Conservation (phyloP, 495 filamentous ascomycete genomes). For the Bryoglossum gracile region DNA sequence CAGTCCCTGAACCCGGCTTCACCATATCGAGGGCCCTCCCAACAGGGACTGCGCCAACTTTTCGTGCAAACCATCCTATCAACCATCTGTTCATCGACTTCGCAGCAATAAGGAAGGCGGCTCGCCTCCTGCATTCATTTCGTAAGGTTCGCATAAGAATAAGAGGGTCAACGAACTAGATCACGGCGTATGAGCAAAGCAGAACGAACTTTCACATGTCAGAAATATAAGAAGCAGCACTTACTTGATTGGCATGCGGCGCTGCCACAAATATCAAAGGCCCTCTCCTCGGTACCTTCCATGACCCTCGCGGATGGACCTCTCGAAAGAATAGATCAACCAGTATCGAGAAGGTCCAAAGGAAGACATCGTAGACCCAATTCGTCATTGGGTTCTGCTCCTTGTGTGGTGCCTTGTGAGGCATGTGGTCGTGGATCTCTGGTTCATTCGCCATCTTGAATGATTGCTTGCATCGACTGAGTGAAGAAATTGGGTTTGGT, state of each 20-base stretch:
- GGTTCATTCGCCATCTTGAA: slow-evolving; percentile 21
- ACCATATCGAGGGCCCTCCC: slow-evolving; percentile 83
- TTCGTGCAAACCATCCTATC: slow-evolving; percentile 72
- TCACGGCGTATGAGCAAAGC: background rate
- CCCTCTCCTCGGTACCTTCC: slow-evolving; percentile 81
- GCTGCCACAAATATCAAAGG: slow-evolving; percentile 97
- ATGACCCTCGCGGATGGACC: slow-evolving; percentile 87
- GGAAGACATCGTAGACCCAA: slow-evolving; percentile 73
- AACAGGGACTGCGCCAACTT: slow-evolving; percentile 81
- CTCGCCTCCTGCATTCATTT: slow-evolving; percentile 76
- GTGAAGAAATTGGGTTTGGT: no score
- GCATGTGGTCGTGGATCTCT: slow-evolving; percentile 24
- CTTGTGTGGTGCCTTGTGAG: slow-evolving; percentile 30
- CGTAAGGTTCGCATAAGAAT: slow-evolving; percentile 86
- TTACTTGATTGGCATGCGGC: slow-evolving; percentile 94
- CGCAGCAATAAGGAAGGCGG: slow-evolving; percentile 86
- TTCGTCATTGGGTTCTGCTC: slow-evolving; percentile 61
- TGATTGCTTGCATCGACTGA: no score
- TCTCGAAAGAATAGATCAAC: slow-evolving; percentile 97
- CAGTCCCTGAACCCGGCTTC: slow-evolving; percentile 66
- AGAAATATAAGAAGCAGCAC: no score
- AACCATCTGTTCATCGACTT: slow-evolving; percentile 86
- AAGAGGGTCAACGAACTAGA: slow-evolving; percentile 80
- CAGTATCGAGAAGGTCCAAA: slow-evolving; percentile 78
- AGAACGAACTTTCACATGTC: background rate